A percentile compares a stretch with the other conserved stretches of the same genome.
Evolutionary conservation across 1,284 basidiomycete genomes (phyloP).

Genomic region (Neotropicomus parvogracilis): DNA sequence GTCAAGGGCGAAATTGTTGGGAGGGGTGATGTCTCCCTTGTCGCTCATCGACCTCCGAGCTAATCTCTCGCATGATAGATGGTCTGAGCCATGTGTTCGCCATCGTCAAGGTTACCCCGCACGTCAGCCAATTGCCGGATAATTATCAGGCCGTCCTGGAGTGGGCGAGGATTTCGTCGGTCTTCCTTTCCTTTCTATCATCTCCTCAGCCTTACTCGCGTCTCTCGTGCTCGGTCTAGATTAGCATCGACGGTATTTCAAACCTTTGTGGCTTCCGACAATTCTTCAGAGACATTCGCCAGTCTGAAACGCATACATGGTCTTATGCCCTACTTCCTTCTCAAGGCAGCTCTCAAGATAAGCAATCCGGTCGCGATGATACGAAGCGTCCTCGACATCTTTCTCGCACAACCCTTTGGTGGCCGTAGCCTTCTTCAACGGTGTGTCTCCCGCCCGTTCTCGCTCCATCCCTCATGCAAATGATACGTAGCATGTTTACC

Average conservation of each 20-base stretch:
- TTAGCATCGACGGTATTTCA: constrained; percentile 96
- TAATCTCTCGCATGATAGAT: constrained; percentile 45
- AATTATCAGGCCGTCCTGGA: constrained; percentile 90
- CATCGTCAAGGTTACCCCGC: constrained; percentile 80
- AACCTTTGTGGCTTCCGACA: constrained; percentile 90
- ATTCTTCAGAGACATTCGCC: constrained; percentile 85
- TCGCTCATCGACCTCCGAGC: neutral
- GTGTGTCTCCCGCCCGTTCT: constrained; percentile 37
- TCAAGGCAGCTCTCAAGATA: constrained; percentile 88
- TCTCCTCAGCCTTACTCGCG: constrained; percentile 14
- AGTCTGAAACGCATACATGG: constrained; percentile 92
- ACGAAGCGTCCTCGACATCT: constrained; percentile 86
- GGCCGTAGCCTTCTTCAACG: constrained; percentile 87
- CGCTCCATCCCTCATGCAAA: constrained; percentile 6
- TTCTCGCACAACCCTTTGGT: constrained; percentile 97
- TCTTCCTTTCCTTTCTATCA: constrained; percentile 17
- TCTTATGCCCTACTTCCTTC: constrained; percentile 96
- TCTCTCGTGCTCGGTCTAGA: constrained; percentile 34
- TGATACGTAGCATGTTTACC: constrained; percentile 82
- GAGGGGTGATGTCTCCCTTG: constrained; percentile 48
- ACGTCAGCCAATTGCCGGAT: constrained; percentile 75
- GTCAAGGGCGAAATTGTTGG: constrained; percentile 92
- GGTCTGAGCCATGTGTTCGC: constrained; percentile 87
- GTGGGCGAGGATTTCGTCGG: constrained; percentile 95
- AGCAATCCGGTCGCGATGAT: constrained; percentile 98